Evolutionary conservation across 2,329 filamentous ascomycete genomes (phyloP), one percentile per base, ranked within the genome.

Genomic region (Botrytis hyacinthi): DNA sequence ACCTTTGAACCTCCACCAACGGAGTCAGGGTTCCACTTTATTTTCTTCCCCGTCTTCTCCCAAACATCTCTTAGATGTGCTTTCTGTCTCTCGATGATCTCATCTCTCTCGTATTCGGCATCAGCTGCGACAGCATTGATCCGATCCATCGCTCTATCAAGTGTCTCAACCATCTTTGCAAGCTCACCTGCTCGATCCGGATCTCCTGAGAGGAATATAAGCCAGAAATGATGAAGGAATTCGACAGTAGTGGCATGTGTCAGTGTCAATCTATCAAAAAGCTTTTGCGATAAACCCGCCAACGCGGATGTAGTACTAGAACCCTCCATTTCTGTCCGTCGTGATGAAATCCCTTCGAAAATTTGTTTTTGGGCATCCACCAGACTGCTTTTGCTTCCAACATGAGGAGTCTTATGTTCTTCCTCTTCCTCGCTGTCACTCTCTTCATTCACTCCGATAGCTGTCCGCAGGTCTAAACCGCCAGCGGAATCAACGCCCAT

Each of bases 201-300:
- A 80, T 98, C 93, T 22, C 95, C 95, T 0, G 95, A 98, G 40
- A 97, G 87, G 80, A 97, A 99, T 0, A 95, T 90, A 48, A 89
- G 88, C 95, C 95, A 99, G 84, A 99, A 99, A 82, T 98, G 97
- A 78, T 95, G 93, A n/a, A 99, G 85, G 79, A 98, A 99, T 80
- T 99, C 96, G 54, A 93, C 92, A 0, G 94, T 97, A 0, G 96
- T 99, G 71, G 95, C 95, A 81, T 98, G 94, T 0, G 95, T 97
- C 72, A 92, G 86, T 20, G 85, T 86, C n/a, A 93, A 80, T 29
- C 87, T 87, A 76, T 92, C 90, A 76, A 89, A 90, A 2, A 90
- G 84, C 4, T 82, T 78, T 14, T 83, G 76, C 1, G 87, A 84
- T 26, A 89, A 81, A 6, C 86, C 87, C 46, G 82, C 77, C 20